These are phyloP conservation scores for Alternaria novae-zelandiae DNA, from an alignment of 2,329 filamentous ascomycete genomes.

Conservation along the genomic window DNA sequence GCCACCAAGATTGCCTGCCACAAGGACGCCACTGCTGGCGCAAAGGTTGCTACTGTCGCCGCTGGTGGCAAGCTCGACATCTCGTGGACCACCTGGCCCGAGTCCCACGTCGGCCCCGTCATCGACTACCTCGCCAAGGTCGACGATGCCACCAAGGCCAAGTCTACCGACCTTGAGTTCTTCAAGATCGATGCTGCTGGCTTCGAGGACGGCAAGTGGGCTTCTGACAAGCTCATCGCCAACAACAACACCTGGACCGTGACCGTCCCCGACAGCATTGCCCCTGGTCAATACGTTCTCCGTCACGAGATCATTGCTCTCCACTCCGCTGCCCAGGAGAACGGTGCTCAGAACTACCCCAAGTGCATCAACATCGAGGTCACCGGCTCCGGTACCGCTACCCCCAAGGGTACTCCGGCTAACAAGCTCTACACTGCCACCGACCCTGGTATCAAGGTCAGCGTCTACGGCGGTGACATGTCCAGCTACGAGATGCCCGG, in stretches of 20 bases:
- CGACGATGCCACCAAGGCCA: slow-evolving; percentile 62
- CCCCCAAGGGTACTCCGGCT: slow-evolving; percentile 53
- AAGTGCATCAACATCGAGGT: slow-evolving; percentile 55
- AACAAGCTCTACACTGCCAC: slow-evolving; percentile 63
- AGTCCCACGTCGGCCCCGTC: slow-evolving; percentile 68
- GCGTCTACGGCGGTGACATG: slow-evolving; percentile 59
- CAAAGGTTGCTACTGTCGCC: slow-evolving; percentile 59
- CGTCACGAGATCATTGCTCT: slow-evolving; percentile 68
- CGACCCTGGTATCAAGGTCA: slow-evolving; percentile 65
- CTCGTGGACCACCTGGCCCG: slow-evolving; percentile 71
- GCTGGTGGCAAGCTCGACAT: slow-evolving; percentile 66
- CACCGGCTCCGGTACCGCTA: slow-evolving; percentile 59
- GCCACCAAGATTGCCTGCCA: slow-evolving; percentile 66
- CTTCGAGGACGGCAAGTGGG: slow-evolving; percentile 61
- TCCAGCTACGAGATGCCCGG: slow-evolving; percentile 60
- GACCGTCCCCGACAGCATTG: slow-evolving; percentile 60
- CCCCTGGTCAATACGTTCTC: slow-evolving; percentile 64
- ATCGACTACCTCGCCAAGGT: slow-evolving; percentile 67
- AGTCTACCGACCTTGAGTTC: slow-evolving; percentile 62
- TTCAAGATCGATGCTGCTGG: slow-evolving; percentile 69
- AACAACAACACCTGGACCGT: slow-evolving; percentile 58
- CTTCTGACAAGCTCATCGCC: slow-evolving; percentile 59
- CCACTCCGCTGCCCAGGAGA: slow-evolving; percentile 57
- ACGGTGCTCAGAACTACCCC: slow-evolving; percentile 56
- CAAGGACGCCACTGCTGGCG: slow-evolving; percentile 59